phyloP scores from a whole-genome alignment of 139 green algal species.

The Chlamydomonas sp. region DNA sequence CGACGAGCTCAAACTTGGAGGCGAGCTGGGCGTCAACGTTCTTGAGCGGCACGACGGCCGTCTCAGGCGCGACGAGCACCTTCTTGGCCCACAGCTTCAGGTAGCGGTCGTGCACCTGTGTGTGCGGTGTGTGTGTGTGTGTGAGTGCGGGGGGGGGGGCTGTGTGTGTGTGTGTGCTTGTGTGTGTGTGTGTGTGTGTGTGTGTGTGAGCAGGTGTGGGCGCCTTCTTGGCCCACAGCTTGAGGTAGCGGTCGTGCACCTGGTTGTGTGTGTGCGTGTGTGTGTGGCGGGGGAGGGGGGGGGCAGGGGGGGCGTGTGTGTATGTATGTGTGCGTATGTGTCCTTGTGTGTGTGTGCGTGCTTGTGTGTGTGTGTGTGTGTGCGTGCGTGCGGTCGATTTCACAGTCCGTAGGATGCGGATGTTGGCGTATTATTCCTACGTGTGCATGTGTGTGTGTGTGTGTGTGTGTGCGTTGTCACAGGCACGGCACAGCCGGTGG shows the following conservation, averaged over 20 bases:
- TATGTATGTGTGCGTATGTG: not conserved
- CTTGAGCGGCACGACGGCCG: conserved; percentile 50
- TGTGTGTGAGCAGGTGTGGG: no score
- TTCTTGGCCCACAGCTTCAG: conserved; percentile 52
- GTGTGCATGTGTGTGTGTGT: not conserved
- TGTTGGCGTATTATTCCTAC: no score
- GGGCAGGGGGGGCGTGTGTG: not conserved
- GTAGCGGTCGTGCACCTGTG: conserved; percentile 44
- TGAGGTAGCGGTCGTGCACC: not conserved
- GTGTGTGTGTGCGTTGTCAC: not conserved
- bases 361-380: not conserved
- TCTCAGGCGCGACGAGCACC: conserved; percentile 45
- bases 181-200: no score
- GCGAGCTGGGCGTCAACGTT: conserved; percentile 49
- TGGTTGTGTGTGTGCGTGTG: not conserved
- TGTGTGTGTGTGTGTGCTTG: no score
- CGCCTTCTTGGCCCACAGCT: not conserved
- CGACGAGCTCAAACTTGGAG: conserved; percentile 48
- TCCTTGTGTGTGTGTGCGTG: not conserved
- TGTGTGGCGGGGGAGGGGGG: not conserved
- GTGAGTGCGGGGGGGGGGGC: no score
- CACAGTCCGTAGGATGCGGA: no score
- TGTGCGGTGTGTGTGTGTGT: no score
- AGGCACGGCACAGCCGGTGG: no score
- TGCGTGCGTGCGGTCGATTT: no score